These are phyloP conservation scores for Pisolithus thermaeus DNA, from an alignment of 1,284 basidiomycete species.

Conservation along the genomic window DNA sequence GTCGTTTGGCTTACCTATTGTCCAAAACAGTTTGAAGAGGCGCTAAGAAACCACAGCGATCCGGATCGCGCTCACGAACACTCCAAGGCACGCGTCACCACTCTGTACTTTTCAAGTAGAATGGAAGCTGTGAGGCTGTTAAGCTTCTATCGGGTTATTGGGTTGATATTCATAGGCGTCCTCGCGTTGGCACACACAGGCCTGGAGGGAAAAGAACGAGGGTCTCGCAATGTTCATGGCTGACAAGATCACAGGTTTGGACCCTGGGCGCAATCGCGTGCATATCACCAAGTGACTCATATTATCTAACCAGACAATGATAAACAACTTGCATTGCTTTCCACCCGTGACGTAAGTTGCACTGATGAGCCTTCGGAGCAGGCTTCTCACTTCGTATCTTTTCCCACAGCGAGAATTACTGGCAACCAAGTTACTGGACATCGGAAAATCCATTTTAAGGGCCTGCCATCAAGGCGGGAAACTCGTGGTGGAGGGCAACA, in stretches of 20 bases:
- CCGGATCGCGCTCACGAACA: constrained; percentile 49
- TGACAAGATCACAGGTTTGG: constrained; percentile 67
- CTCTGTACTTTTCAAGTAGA: constrained; percentile 68
- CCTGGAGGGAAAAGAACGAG: constrained; percentile 74
- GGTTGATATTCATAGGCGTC: constrained; percentile 21
- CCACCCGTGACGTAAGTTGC: constrained; percentile 57
- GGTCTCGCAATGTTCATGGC: constrained; percentile 76
- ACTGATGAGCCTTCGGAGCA: constrained; percentile 6
- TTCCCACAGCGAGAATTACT: constrained; percentile 55
- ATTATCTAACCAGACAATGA: constrained; percentile 42
- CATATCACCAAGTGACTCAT: constrained; percentile 15
- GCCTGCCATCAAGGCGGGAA: constrained; percentile 32
- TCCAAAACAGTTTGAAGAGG: constrained; percentile 60
- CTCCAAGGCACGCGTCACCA: constrained; percentile 55
- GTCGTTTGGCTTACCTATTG: constrained; percentile 16
- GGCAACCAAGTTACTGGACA: constrained; percentile 63
- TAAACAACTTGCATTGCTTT: constrained; percentile 51
- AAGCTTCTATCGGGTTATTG: constrained; percentile 23
- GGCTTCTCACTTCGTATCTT: constrained; percentile 16
- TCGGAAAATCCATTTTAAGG: constrained; percentile 65
- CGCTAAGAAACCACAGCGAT: constrained; percentile 53
- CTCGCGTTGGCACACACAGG: constrained; percentile 38
- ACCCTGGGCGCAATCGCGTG: constrained; percentile 17
- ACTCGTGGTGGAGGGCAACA: constrained; percentile 20
- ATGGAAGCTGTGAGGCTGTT: constrained; percentile 70